Base-by-base conservation (phyloP, 139 green algal species). In the Tetradesmus lagerheimii region DNA sequence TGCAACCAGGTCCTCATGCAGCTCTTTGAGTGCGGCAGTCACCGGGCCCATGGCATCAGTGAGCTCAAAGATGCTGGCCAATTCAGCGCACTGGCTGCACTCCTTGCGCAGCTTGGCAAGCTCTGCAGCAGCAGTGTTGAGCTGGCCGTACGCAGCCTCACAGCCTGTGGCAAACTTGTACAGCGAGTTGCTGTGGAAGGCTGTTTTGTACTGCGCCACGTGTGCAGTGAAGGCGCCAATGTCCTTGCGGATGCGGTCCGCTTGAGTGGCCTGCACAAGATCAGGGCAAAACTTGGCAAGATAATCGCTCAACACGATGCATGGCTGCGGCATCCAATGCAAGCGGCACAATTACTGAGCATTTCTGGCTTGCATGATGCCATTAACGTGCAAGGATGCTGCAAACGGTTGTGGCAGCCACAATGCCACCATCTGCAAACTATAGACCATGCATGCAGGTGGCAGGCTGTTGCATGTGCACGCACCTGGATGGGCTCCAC, bases 21-120 rank as follows among this genome's bases (percentile, higher is more conserved):
- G 78, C 78, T 95, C 91, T 27, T 91, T 91, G 29, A 97, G 87
- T 3, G 34, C 82, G 47, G 90, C 89, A 16, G 75, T 89, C 0
- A 93, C 80, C 12, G 93, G 93, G 20, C 92, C 91, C 34, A 94
- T 86, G 45, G 87, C 87, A 76, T 80, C 78, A 6, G 95, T 91
- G 90, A 97, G 97, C 87, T 97, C 96, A 95, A 98, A 98, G 79
- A 97, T 95, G 89, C 96, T 93, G n/a, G 94, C 94, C 43, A 98
- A 94, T 87, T 95, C 91, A 31, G 80, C 76, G 75, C 94, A 93
- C 16, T 92, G 92, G n/a, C 87, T 78, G 38, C 91, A 93, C 88
- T 95, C 93, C 50, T 85, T 90, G 39, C 74, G 77, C 53, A 95
- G 89, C 86, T 95, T 88, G 38, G 90, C 57, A 53, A 97, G 92